Evolutionary conservation across 495 filamentous ascomycete species (phyloP), one percentile per base, ranked within the genome.

Genomic region (Antarctomyces pellizariae): DNA sequence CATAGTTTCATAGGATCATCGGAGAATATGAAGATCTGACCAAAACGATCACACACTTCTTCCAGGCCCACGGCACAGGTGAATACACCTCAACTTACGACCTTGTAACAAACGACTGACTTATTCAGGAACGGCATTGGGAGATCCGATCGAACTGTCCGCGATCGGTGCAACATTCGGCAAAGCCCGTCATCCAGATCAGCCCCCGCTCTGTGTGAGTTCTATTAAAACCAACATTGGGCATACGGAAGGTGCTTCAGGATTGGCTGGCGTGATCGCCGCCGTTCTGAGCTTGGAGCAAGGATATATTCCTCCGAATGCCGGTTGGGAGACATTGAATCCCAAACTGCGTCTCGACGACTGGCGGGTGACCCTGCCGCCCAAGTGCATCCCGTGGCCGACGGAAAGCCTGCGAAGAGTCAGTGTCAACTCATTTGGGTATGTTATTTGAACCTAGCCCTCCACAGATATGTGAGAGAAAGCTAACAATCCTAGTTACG

Each of bases 61-160:
- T 37, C 25, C 34, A 41, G 22, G 31, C 31, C 2, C 37, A 41
- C 23, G 37, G 37, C 6, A 41, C 37, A 1, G 37, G 37, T n/a
- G n/a, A n/a, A n/a, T n/a, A n/a, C n/a, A n/a, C n/a, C n/a, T n/a
- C n/a, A n/a, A n/a, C n/a, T n/a, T n/a, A n/a, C n/a, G n/a, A n/a
- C n/a, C n/a, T n/a, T n/a, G n/a, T n/a, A n/a, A n/a, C n/a, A n/a
- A n/a, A n/a, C n/a, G n/a, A n/a, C n/a, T n/a, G n/a, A n/a, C n/a
- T n/a, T n/a, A n/a, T n/a, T n/a, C n/a, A n/a, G 67, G 66, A 5
- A 74, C 69, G 2, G 45, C 37, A 3, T 49, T 52, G 2, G 67
- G 67, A 1, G 71, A 76, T 37, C 67, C 66, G 0, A 53, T 62
- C 3, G 71, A 78, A 36, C 51, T 58, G 0, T 52, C 42, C 3